Evolutionary conservation across 176 grass and related monocot genomes (phyloP).

Genomic region (Lolium perenne): DNA sequence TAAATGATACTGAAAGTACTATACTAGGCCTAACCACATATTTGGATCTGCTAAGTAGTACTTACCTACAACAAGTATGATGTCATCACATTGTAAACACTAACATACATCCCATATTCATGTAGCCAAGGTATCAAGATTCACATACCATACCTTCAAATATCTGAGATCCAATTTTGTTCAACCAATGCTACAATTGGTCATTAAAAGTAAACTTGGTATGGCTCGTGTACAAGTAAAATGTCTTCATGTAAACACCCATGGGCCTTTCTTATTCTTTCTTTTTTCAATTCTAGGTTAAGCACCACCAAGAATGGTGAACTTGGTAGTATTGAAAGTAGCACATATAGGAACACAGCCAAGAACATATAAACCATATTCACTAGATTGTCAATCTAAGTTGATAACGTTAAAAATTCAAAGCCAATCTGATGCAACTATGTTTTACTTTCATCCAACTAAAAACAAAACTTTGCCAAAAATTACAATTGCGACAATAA

Average conservation of each 20-base stretch:
- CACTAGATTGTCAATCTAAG: neutral
- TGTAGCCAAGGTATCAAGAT: neutral
- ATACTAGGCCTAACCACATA: constrained; percentile 17
- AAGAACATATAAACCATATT: neutral
- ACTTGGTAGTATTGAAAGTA: neutral
- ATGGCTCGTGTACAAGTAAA: constrained; percentile 11
- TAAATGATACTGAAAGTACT: constrained; percentile 5
- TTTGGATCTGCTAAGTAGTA: constrained; percentile 35
- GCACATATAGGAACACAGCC: neutral
- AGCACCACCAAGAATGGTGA: neutral
- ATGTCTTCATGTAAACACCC: neutral
- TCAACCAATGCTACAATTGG: neutral
- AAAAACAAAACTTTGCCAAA: neutral
- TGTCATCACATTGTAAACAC: neutral
- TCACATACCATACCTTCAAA: neutral
- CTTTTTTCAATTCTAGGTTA: neutral
- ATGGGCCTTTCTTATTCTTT: neutral
- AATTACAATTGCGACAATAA: neutral
- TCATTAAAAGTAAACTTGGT: constrained; percentile 3
- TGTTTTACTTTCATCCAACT: neutral
- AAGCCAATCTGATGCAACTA: neutral
- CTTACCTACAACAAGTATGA: constrained; percentile 28
- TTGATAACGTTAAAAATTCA: neutral
- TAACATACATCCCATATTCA: neutral
- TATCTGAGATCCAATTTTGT: neutral